A percentile compares a stretch with the other conserved stretches of the same genome.
These are phyloP conservation scores for Globisporangium perplexum DNA, from an alignment of 352 stramenopile species.

Conservation along the genomic window DNA sequence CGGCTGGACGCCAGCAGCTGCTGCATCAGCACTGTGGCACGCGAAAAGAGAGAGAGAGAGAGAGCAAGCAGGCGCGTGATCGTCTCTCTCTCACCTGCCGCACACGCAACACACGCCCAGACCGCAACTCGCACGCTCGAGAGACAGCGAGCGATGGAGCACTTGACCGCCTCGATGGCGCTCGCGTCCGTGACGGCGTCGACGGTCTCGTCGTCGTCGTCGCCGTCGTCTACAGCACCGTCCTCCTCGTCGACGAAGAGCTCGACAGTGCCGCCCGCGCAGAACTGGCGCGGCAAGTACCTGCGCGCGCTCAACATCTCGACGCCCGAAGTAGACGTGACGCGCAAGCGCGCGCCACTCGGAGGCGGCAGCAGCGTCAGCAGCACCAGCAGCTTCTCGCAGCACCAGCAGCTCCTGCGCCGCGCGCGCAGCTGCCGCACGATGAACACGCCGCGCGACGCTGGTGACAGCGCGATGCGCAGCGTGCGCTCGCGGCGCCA, in stretches of 20 bases:
- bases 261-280: slow-evolving; percentile 4
- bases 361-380: slow-evolving; percentile 1
- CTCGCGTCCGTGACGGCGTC: background rate
- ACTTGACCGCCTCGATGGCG: background rate
- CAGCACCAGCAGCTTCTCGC: background rate
- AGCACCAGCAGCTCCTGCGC: slow-evolving; percentile 29
- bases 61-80: background rate
- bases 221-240: no score
- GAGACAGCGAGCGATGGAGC: background rate
- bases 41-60: background rate
- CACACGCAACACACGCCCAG: background rate
- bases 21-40: background rate
- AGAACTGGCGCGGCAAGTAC: slow-evolving; percentile 78
- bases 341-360: slow-evolving; percentile 3
- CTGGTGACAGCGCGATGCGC: slow-evolving; percentile 9
- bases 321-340: slow-evolving; percentile 27
- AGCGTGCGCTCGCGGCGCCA: slow-evolving; percentile 5
- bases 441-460: slow-evolving; percentile 1
- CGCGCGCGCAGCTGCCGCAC: slow-evolving; percentile 8
- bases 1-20: background rate
- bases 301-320: slow-evolving; percentile 73
- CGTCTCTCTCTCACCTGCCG: background rate
- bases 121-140: background rate
- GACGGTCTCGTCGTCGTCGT: background rate
- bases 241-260: background rate